Evolutionary conservation across 106 monocot species (phyloP), one percentile per base, ranked within the genome.

Genomic region (Gastrodia elata): DNA sequence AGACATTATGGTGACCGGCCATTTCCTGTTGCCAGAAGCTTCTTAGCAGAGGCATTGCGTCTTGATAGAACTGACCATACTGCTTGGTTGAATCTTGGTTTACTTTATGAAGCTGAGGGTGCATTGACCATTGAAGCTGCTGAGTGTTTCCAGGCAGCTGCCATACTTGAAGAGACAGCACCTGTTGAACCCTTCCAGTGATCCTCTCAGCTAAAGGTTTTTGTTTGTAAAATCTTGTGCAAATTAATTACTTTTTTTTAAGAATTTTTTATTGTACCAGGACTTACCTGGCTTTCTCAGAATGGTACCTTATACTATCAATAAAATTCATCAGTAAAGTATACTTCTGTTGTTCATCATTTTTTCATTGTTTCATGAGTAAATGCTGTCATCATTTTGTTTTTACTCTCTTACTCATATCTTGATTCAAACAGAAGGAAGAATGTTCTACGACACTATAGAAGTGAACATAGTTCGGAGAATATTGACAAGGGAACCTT

Each of bases 71-170:
- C 86, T 64, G 90, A 90, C 72, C 81, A 88, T 74, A 34, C 73
- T 39, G 90, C 92, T 41, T 97, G 96, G 96, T 84, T 84, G 73
- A 82, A 86, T 69, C 87, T 97, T 67, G 96, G 90, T 27, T 67
- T 86, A 36, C 79, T 90, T 68, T 84, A 84, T 78, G 72, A 83
- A 81, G 72, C 77, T 38, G 82, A 89, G 68, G 80, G 76, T 64
- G 68, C 10, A 39, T 90, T 83, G 57, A 55, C 71, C 10, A 0
- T 77, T 34, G 96, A 92, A 42, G 96, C 90, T 46, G 84, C 83
- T 6, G 96, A 97, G 57, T 97, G 96, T 78, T 90, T 97, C 79
- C 90, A 90, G 76, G 86, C 96, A 76, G 86, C 96, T 73, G 77
- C 71, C 75, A 65, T 86, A 84, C 88, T 97, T 71, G 79, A 90